These are phyloP conservation scores for Podospora pseudopauciseta DNA, from an alignment of 495 filamentous ascomycete species.

Conservation along the genomic window DNA sequence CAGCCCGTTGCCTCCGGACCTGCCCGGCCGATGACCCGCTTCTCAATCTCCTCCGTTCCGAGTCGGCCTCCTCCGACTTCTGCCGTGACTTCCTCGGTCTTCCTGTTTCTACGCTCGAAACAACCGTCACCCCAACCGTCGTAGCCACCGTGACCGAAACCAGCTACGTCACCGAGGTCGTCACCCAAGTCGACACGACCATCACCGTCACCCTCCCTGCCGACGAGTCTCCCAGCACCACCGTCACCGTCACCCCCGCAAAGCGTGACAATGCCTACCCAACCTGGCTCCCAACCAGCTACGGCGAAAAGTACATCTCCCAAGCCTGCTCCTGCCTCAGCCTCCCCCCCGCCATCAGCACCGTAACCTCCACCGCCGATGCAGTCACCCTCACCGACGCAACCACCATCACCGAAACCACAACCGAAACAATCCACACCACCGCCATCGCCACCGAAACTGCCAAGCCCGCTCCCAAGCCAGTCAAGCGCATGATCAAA, in stretches of 20 bases:
- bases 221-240: not conserved
- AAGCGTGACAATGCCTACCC: slow-evolving; percentile 14
- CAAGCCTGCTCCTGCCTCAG: slow-evolving; percentile 17
- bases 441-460: slow-evolving; percentile 14
- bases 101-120: not conserved
- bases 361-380: slow-evolving; percentile 12
- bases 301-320: slow-evolving; percentile 8
- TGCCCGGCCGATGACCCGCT: too few relatives aligned
- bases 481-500: not conserved
- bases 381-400: not conserved
- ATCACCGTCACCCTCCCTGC: slow-evolving; percentile 7
- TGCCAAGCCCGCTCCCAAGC: not conserved
- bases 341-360: slow-evolving; percentile 7
- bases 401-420: not conserved
- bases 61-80: not conserved
- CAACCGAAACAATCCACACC: slow-evolving; percentile 4
- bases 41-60: too few relatives aligned
- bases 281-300: slow-evolving; percentile 12
- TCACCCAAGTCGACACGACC: slow-evolving; percentile 4
- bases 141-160: slow-evolving; percentile 5
- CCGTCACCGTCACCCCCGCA: not conserved
- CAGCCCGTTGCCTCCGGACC: too few relatives aligned
- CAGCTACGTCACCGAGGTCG: not conserved
- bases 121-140: slow-evolving; percentile 2
- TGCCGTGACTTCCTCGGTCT: slow-evolving; percentile 2